Evolutionary conservation across 2,329 filamentous ascomycete species (phyloP).

Genomic region (Colletotrichum coccodes): DNA sequence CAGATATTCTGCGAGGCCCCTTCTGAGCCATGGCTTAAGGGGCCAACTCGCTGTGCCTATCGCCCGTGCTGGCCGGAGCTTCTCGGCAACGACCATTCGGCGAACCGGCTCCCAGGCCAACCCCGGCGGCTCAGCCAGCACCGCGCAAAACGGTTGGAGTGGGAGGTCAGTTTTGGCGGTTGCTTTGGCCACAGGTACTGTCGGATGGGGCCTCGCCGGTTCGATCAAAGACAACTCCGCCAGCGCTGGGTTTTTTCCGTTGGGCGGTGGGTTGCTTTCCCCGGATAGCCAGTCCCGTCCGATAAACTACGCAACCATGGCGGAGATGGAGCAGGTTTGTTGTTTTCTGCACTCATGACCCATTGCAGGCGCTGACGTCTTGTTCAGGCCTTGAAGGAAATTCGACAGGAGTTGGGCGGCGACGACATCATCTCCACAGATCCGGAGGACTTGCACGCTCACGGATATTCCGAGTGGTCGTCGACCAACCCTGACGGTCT

Average conservation of each 20-base stretch:
- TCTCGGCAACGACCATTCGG: slow-evolving; percentile 36
- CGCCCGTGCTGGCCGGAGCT: slow-evolving; percentile 32
- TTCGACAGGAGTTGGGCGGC: slow-evolving; percentile 55
- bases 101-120: slow-evolving; percentile 15
- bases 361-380: neutral
- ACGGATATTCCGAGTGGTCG: slow-evolving; percentile 77
- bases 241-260: slow-evolving; percentile 27
- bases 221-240: slow-evolving; percentile 33
- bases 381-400: slow-evolving; percentile 64
- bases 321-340: slow-evolving; percentile 44
- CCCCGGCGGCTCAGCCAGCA: neutral
- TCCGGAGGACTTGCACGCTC: slow-evolving; percentile 67
- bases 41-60: slow-evolving; percentile 20
- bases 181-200: slow-evolving; percentile 49
- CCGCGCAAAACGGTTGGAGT: slow-evolving; percentile 39
- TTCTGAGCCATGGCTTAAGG: slow-evolving; percentile 35
- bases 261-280: slow-evolving; percentile 37
- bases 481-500: slow-evolving; percentile 68
- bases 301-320: slow-evolving; percentile 51
- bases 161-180: slow-evolving; percentile 48
- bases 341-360: slow-evolving; percentile 7
- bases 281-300: slow-evolving; percentile 39
- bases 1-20: slow-evolving; percentile 39
- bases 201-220: slow-evolving; percentile 54
- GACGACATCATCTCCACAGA: slow-evolving; percentile 72